Evolutionary conservation across 1,284 basidiomycete genomes (phyloP).

Genomic region (Tausonia pullulans): DNA sequence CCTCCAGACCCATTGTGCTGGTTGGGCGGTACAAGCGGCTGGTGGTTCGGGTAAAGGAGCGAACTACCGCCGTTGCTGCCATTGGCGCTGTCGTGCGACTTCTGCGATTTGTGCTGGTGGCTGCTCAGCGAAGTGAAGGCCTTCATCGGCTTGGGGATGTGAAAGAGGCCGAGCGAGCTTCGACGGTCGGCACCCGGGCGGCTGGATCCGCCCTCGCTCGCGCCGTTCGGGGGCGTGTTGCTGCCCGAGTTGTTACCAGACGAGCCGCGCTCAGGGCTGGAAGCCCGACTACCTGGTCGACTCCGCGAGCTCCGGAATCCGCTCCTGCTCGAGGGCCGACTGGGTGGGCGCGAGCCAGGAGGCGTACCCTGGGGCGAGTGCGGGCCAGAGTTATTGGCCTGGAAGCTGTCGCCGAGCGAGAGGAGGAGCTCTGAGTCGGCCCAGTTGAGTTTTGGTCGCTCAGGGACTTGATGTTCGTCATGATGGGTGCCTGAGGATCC

Average conservation of each 20-base stretch:
- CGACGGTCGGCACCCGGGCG: constrained; percentile 14
- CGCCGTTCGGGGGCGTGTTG: background rate
- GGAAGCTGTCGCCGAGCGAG: constrained; percentile 40
- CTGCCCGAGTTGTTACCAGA: background rate
- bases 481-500: background rate
- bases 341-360: constrained; percentile 29
- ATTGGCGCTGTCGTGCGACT: too few relatives aligned
- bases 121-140: constrained; percentile 20
- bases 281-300: constrained; percentile 38
- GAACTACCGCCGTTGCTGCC: background rate
- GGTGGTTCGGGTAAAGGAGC: background rate
- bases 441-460: constrained; percentile 51
- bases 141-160: constrained; percentile 23
- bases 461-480: constrained; percentile 27
- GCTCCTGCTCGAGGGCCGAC: constrained; percentile 23
- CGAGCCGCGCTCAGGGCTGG: constrained; percentile 31
- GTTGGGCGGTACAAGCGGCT: background rate
- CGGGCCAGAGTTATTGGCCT: background rate
- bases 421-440: constrained; percentile 68
- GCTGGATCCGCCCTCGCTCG: background rate
- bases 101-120: background rate
- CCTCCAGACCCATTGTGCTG: background rate
- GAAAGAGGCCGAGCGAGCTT: constrained; percentile 20
- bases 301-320: constrained; percentile 25
- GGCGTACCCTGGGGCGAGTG: constrained; percentile 30